Percentiles rank a stretch among this genome's conserved stretches.
phyloP scores from a whole-genome alignment of 495 filamentous ascomycete genomes.

The Glonium stellatum region DNA sequence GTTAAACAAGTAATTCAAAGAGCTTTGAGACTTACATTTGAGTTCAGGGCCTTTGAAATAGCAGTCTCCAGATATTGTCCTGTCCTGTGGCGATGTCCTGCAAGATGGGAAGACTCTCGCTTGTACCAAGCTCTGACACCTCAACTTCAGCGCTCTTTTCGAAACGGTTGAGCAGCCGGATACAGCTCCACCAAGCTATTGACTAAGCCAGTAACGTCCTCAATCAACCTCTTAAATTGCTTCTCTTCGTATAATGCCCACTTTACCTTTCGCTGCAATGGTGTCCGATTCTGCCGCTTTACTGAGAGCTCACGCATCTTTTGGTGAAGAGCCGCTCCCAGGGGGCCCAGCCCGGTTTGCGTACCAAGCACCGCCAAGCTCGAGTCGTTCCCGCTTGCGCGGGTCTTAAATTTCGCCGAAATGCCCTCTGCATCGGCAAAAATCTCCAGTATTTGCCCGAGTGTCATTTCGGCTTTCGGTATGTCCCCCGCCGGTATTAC shows the following conservation, averaged over 20 bases:
- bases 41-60: no score
- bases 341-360: slow-evolving; percentile 21
- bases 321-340: slow-evolving; percentile 18
- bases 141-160: no score
- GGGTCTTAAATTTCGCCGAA: no score
- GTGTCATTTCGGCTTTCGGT: background rate
- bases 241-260: slow-evolving; percentile 26
- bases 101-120: no score
- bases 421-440: no score
- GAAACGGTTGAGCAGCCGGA: slow-evolving; percentile 21
- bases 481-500: no score
- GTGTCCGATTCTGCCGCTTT: slow-evolving; percentile 22
- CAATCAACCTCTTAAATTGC: slow-evolving; percentile 23
- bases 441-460: no score
- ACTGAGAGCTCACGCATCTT: slow-evolving; percentile 30
- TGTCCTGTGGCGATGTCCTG: no score
- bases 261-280: slow-evolving; percentile 16
- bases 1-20: no score
- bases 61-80: no score
- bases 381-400: slow-evolving; percentile 15
- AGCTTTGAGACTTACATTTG: no score
- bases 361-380: slow-evolving; percentile 14
- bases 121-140: no score
- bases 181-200: slow-evolving; percentile 30
- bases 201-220: slow-evolving; percentile 29